Base-by-base conservation (phyloP, 2,329 filamentous ascomycete genomes). In the Hypomyces rosellus region DNA sequence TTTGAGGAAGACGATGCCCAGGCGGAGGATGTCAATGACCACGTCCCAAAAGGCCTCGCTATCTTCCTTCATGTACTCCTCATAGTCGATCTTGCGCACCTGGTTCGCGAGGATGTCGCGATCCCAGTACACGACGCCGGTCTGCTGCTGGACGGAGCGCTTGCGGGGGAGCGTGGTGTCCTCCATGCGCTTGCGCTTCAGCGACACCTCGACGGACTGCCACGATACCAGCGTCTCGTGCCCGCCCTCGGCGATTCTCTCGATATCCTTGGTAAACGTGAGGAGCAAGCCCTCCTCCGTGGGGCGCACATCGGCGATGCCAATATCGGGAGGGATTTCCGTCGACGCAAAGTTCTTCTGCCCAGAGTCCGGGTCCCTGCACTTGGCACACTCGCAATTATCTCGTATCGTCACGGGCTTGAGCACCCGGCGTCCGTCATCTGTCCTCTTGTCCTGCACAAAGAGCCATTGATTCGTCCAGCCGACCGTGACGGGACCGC, bases 1-100 rank as follows among this genome's bases (percentile, higher is more conserved):
- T 45, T 78, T 81, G 25, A 97, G 67, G 65, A 95, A 89, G 14
- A 96, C 70, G 1, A 97, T 71, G 0, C 93, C 93, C 46, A 84
- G 77, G 33, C 70, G 70, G 34, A 78, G 70, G 3, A 97, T 73
- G 46, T 83, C 76, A 12, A 72, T 66, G 48, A 96, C 71, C 3
- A 81, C 84, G 3, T 73, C 64, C 60, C 76, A 78, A 50, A 95
- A 82, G 34, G 63, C 59, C 1, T 72, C 72, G 1, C 66, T 61
- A 44, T 80, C 80, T 15, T 69, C 62, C 13, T 75, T 64, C 75
- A 95, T 85, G 68, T 89, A 96, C 37, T 84, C 81, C 0, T 80
- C 62, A 67, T 86, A 96, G 48, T 82, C 73, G 40, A 93, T 72
- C 66, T 78, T 82, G 45, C 72, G 69, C 11, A 82, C 70, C n/a